Evolutionary conservation across 169 alveolate genomes (phyloP).

Genomic region (Eimeria zaria): DNA sequence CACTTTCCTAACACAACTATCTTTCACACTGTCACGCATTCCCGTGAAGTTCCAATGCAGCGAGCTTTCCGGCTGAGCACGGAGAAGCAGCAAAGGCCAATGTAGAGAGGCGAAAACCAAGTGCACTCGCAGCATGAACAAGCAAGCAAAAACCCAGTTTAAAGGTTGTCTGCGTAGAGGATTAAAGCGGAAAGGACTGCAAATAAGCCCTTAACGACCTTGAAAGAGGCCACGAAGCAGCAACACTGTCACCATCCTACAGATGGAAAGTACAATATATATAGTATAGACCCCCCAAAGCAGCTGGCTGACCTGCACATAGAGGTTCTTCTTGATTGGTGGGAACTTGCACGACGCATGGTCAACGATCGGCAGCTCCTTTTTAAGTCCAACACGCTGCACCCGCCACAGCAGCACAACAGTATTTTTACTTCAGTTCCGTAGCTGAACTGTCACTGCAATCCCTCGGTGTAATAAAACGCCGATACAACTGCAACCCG

Average conservation of each 20-base stretch:
- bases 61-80: not conserved
- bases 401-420: slow-evolving; percentile 18
- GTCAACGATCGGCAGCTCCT: slow-evolving; percentile 93
- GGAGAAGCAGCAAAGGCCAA: not conserved
- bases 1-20: not conserved
- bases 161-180: not conserved
- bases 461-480: not conserved
- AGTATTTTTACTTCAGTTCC: not conserved
- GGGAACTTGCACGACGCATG: slow-evolving; percentile 92
- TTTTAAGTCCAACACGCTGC: slow-evolving; percentile 87
- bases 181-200: not conserved
- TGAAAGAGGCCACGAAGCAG: not conserved
- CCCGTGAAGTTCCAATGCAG: not conserved
- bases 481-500: not conserved
- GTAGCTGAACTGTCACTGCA: not conserved
- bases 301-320: slow-evolving; percentile 90
- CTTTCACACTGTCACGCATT: not conserved
- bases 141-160: not conserved
- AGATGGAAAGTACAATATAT: not conserved
- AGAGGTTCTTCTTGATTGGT: slow-evolving; percentile 93
- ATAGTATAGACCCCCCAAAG: not conserved
- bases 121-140: not conserved
- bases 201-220: not conserved
- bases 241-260: not conserved
- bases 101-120: not conserved